phyloP scores from a whole-genome alignment of 2,329 filamentous ascomycete genomes.

The Didymella keratinophila region DNA sequence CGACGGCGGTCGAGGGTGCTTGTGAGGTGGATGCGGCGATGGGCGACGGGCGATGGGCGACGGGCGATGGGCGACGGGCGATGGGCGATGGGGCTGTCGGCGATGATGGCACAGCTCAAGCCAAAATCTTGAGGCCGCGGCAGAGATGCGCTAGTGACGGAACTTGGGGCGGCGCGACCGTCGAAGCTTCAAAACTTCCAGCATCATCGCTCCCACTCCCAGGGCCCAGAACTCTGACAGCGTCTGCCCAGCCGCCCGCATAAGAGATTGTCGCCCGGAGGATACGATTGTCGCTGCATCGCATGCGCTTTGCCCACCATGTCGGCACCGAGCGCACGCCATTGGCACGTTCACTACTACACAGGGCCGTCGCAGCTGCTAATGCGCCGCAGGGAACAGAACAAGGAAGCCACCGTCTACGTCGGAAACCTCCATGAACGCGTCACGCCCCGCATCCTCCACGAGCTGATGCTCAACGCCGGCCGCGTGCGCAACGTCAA shows the following conservation, averaged over 20 bases:
- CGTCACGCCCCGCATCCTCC: conserved; percentile 86
- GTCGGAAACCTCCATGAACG: conserved; percentile 98
- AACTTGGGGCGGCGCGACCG: conserved; percentile 16
- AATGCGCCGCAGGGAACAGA: conserved; percentile 69
- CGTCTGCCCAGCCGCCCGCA: background rate
- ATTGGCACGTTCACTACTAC: conserved; percentile 68
- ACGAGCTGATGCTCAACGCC: conserved; percentile 98
- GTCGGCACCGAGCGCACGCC: conserved; percentile 68
- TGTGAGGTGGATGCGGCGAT: conserved; percentile 7
- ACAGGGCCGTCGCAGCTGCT: background rate
- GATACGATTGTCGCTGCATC: background rate
- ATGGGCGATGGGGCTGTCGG: conserved; percentile 23
- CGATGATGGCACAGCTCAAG: conserved; percentile 28
- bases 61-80: too few relatives aligned
- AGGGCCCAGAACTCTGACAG: background rate
- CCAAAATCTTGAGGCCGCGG: conserved; percentile 34
- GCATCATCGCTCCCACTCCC: background rate
- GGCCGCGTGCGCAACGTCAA: conserved; percentile 98
- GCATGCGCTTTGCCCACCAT: conserved; percentile 55
- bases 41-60: conserved; percentile 28
- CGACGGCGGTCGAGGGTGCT: background rate
- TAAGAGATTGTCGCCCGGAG: background rate
- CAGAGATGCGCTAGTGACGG: conserved; percentile 20
- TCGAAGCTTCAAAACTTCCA: conserved; percentile 30
- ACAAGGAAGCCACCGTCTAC: conserved; percentile 98